These are phyloP conservation scores for Nakazawaea pomicola DNA, from an alignment of 805 yeast species.

Conservation along the genomic window DNA sequence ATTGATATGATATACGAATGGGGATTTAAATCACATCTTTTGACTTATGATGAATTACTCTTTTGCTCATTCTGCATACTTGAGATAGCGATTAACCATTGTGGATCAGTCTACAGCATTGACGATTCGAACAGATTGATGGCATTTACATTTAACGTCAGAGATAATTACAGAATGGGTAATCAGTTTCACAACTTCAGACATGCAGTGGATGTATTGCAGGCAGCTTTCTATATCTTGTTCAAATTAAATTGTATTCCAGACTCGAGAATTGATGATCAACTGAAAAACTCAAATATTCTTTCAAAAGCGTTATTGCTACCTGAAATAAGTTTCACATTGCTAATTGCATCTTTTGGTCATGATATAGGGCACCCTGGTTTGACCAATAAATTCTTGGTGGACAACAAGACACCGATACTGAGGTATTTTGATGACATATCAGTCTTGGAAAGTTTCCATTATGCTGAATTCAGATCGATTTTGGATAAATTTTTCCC, in stretches of 20 bases:
- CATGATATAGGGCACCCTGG: slow-evolving; percentile 98
- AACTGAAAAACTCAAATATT: slow-evolving; percentile 14
- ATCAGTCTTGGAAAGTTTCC: slow-evolving; percentile 81
- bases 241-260: slow-evolving; percentile 37
- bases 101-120: slow-evolving; percentile 1
- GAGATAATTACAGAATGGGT: slow-evolving; percentile 77
- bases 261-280: background rate
- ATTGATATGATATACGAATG: slow-evolving; percentile 47
- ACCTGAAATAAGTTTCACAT: slow-evolving; percentile 1
- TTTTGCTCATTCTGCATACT: slow-evolving; percentile 56
- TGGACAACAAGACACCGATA: slow-evolving; percentile 54
- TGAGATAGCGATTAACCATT: slow-evolving; percentile 31
- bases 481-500: slow-evolving; percentile 53
- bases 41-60: slow-evolving; percentile 59
- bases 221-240: slow-evolving; percentile 73
- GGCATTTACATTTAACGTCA: slow-evolving; percentile 57
- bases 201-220: slow-evolving; percentile 94
- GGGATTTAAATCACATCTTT: slow-evolving; percentile 68
- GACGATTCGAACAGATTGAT: slow-evolving; percentile 39
- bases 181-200: slow-evolving; percentile 94
- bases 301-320: slow-evolving; percentile 15
- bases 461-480: slow-evolving; percentile 56
- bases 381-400: slow-evolving; percentile 73
- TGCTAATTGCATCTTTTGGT: slow-evolving; percentile 36
- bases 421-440: slow-evolving; percentile 55